Percentiles rank a stretch among this genome's conserved stretches.
phyloP scores from a whole-genome alignment of 495 filamentous ascomycete genomes.

The Trichoderma gamsii region DNA sequence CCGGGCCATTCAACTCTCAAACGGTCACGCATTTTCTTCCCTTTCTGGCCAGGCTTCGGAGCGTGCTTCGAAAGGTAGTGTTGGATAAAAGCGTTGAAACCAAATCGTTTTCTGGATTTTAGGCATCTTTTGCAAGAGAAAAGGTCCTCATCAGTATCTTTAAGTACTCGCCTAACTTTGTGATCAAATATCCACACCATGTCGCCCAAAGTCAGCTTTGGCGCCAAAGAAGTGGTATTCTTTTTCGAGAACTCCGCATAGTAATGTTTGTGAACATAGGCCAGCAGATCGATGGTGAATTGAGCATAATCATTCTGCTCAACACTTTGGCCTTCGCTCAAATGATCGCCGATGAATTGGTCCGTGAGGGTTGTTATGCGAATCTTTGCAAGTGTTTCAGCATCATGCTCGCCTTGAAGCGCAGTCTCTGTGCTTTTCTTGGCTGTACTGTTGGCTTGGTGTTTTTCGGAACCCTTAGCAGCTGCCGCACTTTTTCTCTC shows the following conservation, averaged over 20 bases:
- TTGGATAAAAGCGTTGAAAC: constrained; percentile 70
- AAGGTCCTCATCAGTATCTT: constrained; percentile 56
- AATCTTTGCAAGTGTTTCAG: constrained; percentile 55
- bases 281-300: constrained; percentile 62
- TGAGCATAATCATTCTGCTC: constrained; percentile 51
- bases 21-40: constrained; percentile 54
- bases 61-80: constrained; percentile 80
- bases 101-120: constrained; percentile 51
- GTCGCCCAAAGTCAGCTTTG: constrained; percentile 66
- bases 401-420: constrained; percentile 62
- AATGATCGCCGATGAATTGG: constrained; percentile 53
- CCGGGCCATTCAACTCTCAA: constrained; percentile 79
- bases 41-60: constrained; percentile 36
- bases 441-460: constrained; percentile 28
- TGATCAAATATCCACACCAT: constrained; percentile 80
- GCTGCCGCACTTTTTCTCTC: background rate
- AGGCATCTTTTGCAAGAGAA: constrained; percentile 70
- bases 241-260: constrained; percentile 49
- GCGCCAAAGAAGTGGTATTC: constrained; percentile 42
- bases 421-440: constrained; percentile 55
- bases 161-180: constrained; percentile 62
- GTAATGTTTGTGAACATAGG: constrained; percentile 55
- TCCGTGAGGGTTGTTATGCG: constrained; percentile 56
- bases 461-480: constrained; percentile 3
- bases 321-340: constrained; percentile 51